These are phyloP conservation scores for Eragrostis tef DNA, from an alignment of 202 grass and related monocot species.

Conservation along the genomic window DNA sequence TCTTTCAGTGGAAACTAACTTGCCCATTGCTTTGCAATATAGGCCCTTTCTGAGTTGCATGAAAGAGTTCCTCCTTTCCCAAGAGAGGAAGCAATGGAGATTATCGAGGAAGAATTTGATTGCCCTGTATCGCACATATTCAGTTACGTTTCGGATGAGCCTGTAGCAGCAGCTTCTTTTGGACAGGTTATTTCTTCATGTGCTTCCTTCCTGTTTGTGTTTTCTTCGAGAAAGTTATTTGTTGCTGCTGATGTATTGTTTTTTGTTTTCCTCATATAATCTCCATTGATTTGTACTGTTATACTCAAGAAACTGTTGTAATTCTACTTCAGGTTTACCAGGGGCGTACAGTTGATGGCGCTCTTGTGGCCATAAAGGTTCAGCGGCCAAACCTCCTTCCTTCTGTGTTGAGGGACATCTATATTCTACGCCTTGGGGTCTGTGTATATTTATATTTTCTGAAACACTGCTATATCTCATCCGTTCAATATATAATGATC, in stretches of 20 bases:
- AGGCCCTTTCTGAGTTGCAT: constrained; percentile 90
- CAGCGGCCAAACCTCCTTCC: constrained; percentile 85
- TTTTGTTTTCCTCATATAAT: neutral
- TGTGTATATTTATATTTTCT: constrained; percentile 46
- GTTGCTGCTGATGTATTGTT: constrained; percentile 17
- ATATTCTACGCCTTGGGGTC: constrained; percentile 93
- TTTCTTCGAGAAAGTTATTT: constrained; percentile 35
- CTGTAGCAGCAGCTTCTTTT: constrained; percentile 87
- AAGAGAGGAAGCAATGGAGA: constrained; percentile 74
- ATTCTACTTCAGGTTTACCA: constrained; percentile 75
- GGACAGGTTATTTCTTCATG: constrained; percentile 67
- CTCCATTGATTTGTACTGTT: constrained; percentile 16
- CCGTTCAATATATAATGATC: constrained; percentile 13
- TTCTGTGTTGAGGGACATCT: constrained; percentile 79
- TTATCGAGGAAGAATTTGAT: constrained; percentile 76
- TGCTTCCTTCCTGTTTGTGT: constrained; percentile 9
- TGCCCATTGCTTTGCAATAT: constrained; percentile 23
- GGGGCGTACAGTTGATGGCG: constrained; percentile 73
- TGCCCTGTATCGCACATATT: constrained; percentile 62
- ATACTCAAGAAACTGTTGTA: constrained; percentile 1
- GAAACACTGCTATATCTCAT: neutral
- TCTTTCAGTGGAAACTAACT: constrained; percentile 40
- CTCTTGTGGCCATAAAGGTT: constrained; percentile 89
- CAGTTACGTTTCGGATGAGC: constrained; percentile 84
- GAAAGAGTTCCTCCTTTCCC: constrained; percentile 85